Evolutionary conservation across 139 green algal genomes (phyloP).

Genomic region (Chlorella sp.): DNA sequence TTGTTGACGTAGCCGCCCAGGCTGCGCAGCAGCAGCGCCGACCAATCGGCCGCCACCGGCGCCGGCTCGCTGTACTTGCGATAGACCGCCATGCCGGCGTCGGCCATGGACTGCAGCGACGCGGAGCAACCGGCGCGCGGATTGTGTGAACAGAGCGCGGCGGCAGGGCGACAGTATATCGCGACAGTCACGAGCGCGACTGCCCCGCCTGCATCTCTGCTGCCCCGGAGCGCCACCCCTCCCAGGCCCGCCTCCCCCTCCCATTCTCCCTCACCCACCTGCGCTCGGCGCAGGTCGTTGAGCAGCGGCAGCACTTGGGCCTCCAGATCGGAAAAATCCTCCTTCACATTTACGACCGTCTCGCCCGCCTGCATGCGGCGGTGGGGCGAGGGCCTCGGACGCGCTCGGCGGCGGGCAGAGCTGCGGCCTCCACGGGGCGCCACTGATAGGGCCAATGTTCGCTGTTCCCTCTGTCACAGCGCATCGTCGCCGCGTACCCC

Average conservation of each 20-base stretch:
- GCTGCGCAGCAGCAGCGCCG: conserved; percentile 12
- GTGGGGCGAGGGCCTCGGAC: not conserved
- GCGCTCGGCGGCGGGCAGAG: no score
- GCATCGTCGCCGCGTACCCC: no score
- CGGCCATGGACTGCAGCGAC: not conserved
- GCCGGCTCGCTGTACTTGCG: conserved; percentile 7
- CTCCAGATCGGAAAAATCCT: conserved; percentile 22
- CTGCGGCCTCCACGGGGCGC: no score
- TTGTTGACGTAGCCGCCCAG: not conserved
- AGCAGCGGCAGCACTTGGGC: conserved; percentile 20
- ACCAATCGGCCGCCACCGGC: conserved; percentile 9
- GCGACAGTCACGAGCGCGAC: not conserved
- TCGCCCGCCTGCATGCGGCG: conserved; percentile 6
- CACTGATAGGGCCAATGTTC: no score
- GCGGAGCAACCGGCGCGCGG: no score
- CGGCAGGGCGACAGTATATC: not conserved
- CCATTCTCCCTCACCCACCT: not conserved
- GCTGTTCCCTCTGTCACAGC: no score
- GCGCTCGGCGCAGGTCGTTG: conserved; percentile 6
- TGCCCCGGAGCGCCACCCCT: not conserved
- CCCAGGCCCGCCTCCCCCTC: not conserved
- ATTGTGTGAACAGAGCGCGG: not conserved
- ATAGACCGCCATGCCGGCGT: not conserved
- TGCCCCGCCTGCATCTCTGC: no score
- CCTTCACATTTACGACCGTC: conserved; percentile 14